Evolutionary conservation across 805 yeast genomes (phyloP).

Genomic region (Pichia kluyveri): DNA sequence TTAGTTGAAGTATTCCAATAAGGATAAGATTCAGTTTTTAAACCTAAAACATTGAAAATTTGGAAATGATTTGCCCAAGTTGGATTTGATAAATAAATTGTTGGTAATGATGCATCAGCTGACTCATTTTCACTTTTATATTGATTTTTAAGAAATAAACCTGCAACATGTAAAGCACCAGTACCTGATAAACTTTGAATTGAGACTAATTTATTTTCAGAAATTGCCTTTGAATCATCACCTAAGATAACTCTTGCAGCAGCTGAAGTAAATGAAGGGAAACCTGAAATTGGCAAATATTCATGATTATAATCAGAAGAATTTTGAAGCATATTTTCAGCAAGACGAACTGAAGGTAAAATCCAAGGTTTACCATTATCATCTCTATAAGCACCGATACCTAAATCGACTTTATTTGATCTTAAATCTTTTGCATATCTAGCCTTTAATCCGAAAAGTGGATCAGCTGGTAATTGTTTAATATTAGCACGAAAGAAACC

Average conservation of each 20-base stretch:
- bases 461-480: slow-evolving; percentile 71
- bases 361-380: slow-evolving; percentile 85
- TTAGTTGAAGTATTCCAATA: slow-evolving; percentile 76
- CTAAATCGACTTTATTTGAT: slow-evolving; percentile 67
- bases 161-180: slow-evolving; percentile 87
- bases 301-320: slow-evolving; percentile 72
- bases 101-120: slow-evolving; percentile 13
- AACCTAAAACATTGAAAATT: slow-evolving; percentile 66
- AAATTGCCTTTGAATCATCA: slow-evolving; percentile 41
- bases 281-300: slow-evolving; percentile 78
- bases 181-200: slow-evolving; percentile 81
- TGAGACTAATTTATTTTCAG: slow-evolving; percentile 44
- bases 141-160: slow-evolving; percentile 51
- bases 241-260: slow-evolving; percentile 74
- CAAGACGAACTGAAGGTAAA: slow-evolving; percentile 66
- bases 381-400: slow-evolving; percentile 94
- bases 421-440: slow-evolving; percentile 53
- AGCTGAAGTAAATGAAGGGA: slow-evolving; percentile 52
- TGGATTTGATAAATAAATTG: slow-evolving; percentile 72
- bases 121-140: slow-evolving; percentile 24
- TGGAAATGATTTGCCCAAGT: slow-evolving; percentile 98
- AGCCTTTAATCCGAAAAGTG: slow-evolving; percentile 74
- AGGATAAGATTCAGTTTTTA: slow-evolving; percentile 62
- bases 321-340: slow-evolving; percentile 54
- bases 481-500: slow-evolving; percentile 30